Evolutionary conservation across 345 rosid species (phyloP).

Genomic region (Eutrema heterophyllum): DNA sequence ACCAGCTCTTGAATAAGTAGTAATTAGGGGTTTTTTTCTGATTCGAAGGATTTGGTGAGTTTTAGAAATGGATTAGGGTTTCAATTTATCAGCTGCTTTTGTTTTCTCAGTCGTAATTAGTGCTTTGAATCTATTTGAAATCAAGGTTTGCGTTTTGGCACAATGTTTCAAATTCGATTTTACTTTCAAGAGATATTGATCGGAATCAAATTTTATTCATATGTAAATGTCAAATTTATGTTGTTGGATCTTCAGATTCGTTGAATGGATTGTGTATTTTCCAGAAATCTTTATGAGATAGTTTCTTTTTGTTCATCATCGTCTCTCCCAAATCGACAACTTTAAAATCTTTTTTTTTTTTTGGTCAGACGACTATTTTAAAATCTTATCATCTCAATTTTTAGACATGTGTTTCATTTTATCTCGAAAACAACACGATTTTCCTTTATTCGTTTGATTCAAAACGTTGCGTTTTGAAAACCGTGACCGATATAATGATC

Average conservation of each 20-base stretch:
- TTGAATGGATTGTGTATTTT: neutral
- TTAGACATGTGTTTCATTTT: no score
- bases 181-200: neutral
- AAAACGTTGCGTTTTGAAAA: no score
- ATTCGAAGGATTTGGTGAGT: neutral
- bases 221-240: neutral
- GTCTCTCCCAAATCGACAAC: neutral
- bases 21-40: neutral
- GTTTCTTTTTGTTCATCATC: neutral
- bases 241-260: neutral
- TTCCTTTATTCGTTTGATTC: no score
- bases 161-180: neutral
- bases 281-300: neutral
- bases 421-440: no score
- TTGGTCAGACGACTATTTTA: no score
- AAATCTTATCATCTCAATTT: no score
- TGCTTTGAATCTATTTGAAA: neutral
- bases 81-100: neutral
- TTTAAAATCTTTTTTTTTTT: no score
- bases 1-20: conserved; percentile 28
- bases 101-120: neutral
- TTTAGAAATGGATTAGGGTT: neutral
- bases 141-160: neutral
- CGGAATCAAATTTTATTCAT: neutral
- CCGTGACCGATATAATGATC: no score